Evolutionary conservation across 129 eudicot genomes (phyloP).

Genomic region (Deinandra increscens): DNA sequence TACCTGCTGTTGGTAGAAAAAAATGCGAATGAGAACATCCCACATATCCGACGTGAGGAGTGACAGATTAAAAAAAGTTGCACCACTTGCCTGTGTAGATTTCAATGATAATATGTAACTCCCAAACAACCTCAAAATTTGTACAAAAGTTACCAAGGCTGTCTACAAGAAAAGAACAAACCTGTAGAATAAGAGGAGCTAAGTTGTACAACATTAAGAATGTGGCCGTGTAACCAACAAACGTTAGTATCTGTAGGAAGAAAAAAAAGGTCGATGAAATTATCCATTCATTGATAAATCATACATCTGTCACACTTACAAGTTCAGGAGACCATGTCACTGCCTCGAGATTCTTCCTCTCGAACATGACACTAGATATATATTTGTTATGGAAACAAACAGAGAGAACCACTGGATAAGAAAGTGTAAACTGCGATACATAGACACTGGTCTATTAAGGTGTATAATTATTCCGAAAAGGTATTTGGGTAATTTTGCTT

Average conservation of each 20-base stretch:
- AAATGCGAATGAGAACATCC: slow-evolving; percentile 75
- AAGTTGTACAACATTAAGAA: slow-evolving; percentile 52
- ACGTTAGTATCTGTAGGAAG: slow-evolving; percentile 47
- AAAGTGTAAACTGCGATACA: background rate
- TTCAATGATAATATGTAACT: background rate
- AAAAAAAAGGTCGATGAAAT: background rate
- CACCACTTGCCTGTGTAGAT: slow-evolving; percentile 60
- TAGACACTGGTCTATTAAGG: background rate
- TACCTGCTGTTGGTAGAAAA: slow-evolving; percentile 81
- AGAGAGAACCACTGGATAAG: background rate
- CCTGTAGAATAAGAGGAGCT: slow-evolving; percentile 70
- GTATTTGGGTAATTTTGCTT: background rate
- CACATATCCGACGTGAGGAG: slow-evolving; percentile 92
- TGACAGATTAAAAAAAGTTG: slow-evolving; percentile 82
- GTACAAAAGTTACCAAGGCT: background rate
- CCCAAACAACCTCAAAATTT: background rate
- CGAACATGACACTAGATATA: slow-evolving; percentile 51
- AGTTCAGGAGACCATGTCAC: slow-evolving; percentile 55
- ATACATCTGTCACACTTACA: slow-evolving; percentile 35
- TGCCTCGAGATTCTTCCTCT: slow-evolving; percentile 50
- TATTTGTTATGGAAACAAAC: slow-evolving; percentile 42
- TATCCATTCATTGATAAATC: background rate
- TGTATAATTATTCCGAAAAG: background rate
- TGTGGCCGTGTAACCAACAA: slow-evolving; percentile 53
- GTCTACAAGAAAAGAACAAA: slow-evolving; percentile 27